Base-by-base conservation (phyloP, 805 yeast species). In the Candida suzukii region DNA sequence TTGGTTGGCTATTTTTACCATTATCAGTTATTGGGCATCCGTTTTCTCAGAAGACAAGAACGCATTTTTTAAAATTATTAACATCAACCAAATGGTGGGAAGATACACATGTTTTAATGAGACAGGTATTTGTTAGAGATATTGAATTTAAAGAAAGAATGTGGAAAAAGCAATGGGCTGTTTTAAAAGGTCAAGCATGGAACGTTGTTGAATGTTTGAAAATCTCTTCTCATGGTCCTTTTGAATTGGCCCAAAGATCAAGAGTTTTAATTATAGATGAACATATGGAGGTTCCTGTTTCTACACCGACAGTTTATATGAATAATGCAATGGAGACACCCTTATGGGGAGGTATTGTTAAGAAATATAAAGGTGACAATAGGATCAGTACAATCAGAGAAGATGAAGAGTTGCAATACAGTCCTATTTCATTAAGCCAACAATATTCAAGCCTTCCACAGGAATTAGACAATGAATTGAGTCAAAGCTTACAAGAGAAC, bases 171-270 rank as follows among this genome's bases (percentile, higher is more conserved):
- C 90, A 83, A 50, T 67, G 82, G 66, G 80, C 84, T 0, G 82
- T 83, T 3, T 52, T 83, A 52, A 83, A 83, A 53, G 91, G 90
- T 0, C 90, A 83, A 53, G 86, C 90, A 0, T 82, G 80, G 62
- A 82, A 81, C 48, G 81, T 83, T 3, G 83, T 81, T 3, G 87
- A 83, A 49, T 70, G 82, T 1, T 57, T 83, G 40, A 77, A 77
- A 51, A 61, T 64, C 26, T 64, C 69, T 1, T 68, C 71, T 19
- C 81, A 78, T 30, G 86, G 88, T 0, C 88, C 88, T 0, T 58
- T 82, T 41, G 88, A 82, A 46, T 60, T 83, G 12, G 80, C 79
- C 1, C 63, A 84, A 44, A 58, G 82, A 38, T 73, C 78, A 11
- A 65, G 80, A 37, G 64, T 79, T 25, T 52, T 76, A 41, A 74